These are phyloP conservation scores for Termitomyces sp. DNA, from an alignment of 768 basidiomycete genomes.

Conservation along the genomic window DNA sequence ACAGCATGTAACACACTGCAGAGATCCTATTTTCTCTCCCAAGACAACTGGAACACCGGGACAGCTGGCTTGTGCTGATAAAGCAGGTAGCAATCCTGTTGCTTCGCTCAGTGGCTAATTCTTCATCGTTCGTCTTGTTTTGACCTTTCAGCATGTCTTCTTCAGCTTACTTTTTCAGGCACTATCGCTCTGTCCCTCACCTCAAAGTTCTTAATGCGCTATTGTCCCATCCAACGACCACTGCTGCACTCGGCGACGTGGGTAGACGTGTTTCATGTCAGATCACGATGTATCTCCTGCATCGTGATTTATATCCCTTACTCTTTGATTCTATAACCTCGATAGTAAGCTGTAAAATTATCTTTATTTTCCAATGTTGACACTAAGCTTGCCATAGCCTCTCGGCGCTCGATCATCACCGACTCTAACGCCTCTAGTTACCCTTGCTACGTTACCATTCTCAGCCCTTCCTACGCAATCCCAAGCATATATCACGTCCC, in stretches of 20 bases:
- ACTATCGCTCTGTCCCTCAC: conserved; percentile 41
- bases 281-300: conserved; percentile 44
- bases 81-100: conserved; percentile 46
- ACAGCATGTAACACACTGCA: conserved; percentile 17
- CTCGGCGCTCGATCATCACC: conserved; percentile 55
- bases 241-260: conserved; percentile 25
- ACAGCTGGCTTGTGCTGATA: conserved; percentile 64
- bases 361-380: not conserved
- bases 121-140: conserved; percentile 43
- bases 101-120: conserved; percentile 46
- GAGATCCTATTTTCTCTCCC: conserved; percentile 39
- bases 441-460: conserved; percentile 42
- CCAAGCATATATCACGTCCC: conserved; percentile 22
- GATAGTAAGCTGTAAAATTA: conserved; percentile 42
- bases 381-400: conserved; percentile 36
- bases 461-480: conserved; percentile 23
- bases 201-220: conserved; percentile 50
- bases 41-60: conserved; percentile 28
- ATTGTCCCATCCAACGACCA: conserved; percentile 29
- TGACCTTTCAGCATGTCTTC: not conserved
- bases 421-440: conserved; percentile 43
- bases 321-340: conserved; percentile 37
- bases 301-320: conserved; percentile 43
- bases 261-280: conserved; percentile 28
- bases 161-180: conserved; percentile 31